A percentile compares a stretch with the other conserved stretches of the same genome.
Evolutionary conservation across 2,329 filamentous ascomycete species (phyloP).

Genomic region (Paraphaeosphaeria sporulosa): DNA sequence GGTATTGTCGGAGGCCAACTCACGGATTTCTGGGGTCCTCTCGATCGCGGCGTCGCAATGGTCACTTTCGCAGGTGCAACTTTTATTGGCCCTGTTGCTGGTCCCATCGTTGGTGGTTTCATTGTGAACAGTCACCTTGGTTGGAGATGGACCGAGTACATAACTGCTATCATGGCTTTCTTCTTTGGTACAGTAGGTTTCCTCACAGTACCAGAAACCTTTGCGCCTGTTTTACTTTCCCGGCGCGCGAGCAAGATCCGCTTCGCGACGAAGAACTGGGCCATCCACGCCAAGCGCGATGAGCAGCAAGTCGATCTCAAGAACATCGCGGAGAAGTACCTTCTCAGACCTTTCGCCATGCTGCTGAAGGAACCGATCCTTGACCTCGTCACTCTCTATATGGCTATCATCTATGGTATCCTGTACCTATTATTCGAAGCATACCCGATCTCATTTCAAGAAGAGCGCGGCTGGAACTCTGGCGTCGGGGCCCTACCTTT

Average conservation of each 20-base stretch:
- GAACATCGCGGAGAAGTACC: slow-evolving; percentile 54
- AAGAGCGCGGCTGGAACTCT: slow-evolving; percentile 39
- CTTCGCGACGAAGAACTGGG: slow-evolving; percentile 57
- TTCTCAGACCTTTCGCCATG: slow-evolving; percentile 37
- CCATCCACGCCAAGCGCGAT: slow-evolving; percentile 55
- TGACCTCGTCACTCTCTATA: slow-evolving; percentile 30
- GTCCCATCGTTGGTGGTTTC: slow-evolving; percentile 57
- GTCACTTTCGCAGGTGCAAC: slow-evolving; percentile 26
- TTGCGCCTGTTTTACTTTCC: slow-evolving; percentile 57
- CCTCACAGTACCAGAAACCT: slow-evolving; percentile 61
- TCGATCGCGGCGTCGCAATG: slow-evolving; percentile 55
- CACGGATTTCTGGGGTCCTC: slow-evolving; percentile 59
- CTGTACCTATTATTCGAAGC: slow-evolving; percentile 59
- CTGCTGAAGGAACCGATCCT: slow-evolving; percentile 34
- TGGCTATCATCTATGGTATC: slow-evolving; percentile 53
- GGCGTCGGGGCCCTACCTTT: slow-evolving; percentile 51
- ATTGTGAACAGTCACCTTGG: slow-evolving; percentile 58
- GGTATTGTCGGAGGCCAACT: slow-evolving; percentile 60
- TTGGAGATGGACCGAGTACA: slow-evolving; percentile 66
- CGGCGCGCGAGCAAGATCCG: slow-evolving; percentile 58
- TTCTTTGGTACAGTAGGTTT: slow-evolving; percentile 54
- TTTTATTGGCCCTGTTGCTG: slow-evolving; percentile 34
- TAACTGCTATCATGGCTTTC: slow-evolving; percentile 58
- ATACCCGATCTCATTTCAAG: slow-evolving; percentile 56
- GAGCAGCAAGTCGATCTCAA: slow-evolving; percentile 50